Conservation (phyloP, 768 basidiomycete genomes). For the Phlegmacium glaucopus region DNA sequence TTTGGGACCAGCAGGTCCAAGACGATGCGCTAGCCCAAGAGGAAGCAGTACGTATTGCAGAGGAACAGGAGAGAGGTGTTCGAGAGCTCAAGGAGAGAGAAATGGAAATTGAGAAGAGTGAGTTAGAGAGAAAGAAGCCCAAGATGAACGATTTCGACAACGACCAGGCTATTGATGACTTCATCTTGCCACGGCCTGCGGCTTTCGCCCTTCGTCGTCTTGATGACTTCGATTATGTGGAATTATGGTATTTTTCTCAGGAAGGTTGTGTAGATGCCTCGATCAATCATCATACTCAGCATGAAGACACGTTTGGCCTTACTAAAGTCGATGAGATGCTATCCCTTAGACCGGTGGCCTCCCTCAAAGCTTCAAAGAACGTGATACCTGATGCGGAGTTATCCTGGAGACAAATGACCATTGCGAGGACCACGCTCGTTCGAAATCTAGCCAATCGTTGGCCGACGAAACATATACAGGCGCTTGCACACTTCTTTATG, state of each 20-base stretch:
- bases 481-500: conserved; percentile 11
- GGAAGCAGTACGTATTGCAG: neutral
- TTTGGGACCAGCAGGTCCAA: too few species aligned
- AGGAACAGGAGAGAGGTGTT: neutral
- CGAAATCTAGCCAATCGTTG: neutral
- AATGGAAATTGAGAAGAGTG: neutral
- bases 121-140: neutral
- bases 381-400: conserved; percentile 11
- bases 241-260: conserved; percentile 9
- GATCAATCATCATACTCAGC: neutral
- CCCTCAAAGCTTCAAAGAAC: conserved; percentile 13
- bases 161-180: neutral
- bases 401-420: conserved; percentile 11
- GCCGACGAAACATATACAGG: conserved; percentile 1
- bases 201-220: conserved; percentile 8
- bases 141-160: neutral
- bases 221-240: conserved; percentile 5
- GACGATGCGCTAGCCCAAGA: too few species aligned
- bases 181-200: conserved; percentile 5
- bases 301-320: conserved; percentile 12
- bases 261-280: neutral
- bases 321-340: conserved; percentile 7
- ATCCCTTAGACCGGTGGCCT: conserved; percentile 3
- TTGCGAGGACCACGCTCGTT: conserved; percentile 11
- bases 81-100: neutral